Conservation (phyloP, 2,329 filamentous ascomycete species). For the Ascochyta rabiei region DNA sequence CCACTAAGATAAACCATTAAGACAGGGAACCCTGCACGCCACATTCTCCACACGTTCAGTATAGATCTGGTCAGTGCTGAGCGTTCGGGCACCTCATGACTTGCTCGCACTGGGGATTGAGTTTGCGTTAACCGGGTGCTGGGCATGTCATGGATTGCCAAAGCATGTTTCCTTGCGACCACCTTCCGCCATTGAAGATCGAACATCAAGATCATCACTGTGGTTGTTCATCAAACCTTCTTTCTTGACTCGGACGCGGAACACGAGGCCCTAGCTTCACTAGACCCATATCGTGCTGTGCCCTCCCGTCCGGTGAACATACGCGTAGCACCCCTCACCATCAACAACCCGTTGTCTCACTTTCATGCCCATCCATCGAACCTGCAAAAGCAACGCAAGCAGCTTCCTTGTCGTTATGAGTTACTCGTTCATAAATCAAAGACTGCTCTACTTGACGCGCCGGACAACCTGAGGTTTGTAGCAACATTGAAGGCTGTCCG, state of each 20-base stretch:
- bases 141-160: neutral
- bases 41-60: neutral
- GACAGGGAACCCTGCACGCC: conserved; percentile 1
- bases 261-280: conserved; percentile 2
- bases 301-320: conserved; percentile 8
- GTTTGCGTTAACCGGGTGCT: neutral
- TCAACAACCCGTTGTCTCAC: neutral
- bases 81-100: neutral
- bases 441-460: conserved; percentile 1
- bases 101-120: neutral
- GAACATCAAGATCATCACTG: conserved; percentile 1
- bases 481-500: neutral
- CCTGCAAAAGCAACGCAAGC: neutral
- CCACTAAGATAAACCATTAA: conserved; percentile 2
- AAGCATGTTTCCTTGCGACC: neutral
- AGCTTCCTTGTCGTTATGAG: neutral
- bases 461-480: neutral
- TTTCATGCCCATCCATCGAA: neutral
- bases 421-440: neutral
- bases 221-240: conserved; percentile 8
- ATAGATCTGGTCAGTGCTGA: neutral
- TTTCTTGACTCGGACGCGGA: conserved; percentile 1
- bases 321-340: conserved; percentile 2
- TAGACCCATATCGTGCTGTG: neutral
- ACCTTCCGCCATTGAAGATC: neutral